Percentiles rank a stretch among this genome's conserved stretches.
These are phyloP conservation scores for Paecilomyces sp. DNA, from an alignment of 2,329 filamentous ascomycete genomes.

Conservation along the genomic window DNA sequence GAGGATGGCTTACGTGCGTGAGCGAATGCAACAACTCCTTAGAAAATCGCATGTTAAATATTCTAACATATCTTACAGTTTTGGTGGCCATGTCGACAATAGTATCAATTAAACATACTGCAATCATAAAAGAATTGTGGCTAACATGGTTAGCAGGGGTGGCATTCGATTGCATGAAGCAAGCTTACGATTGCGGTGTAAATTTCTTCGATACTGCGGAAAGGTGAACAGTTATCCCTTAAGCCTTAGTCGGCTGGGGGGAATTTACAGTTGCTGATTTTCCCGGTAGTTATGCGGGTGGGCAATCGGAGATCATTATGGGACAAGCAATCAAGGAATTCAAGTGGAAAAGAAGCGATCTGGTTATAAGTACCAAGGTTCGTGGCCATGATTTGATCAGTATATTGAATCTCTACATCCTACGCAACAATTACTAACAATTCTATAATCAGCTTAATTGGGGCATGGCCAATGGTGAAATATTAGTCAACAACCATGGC, in stretches of 20 bases:
- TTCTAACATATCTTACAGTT: background rate
- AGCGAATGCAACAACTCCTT: background rate
- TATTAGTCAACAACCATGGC: conserved; percentile 59
- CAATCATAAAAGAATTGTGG: background rate
- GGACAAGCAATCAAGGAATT: conserved; percentile 51
- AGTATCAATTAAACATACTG: conserved; percentile 32
- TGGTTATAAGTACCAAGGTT: conserved; percentile 52
- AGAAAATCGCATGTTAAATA: background rate
- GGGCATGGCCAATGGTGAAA: conserved; percentile 54
- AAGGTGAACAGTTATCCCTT: conserved; percentile 19
- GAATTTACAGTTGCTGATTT: background rate
- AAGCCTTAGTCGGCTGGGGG: background rate
- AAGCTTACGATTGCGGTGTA: conserved; percentile 51
- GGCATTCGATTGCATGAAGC: conserved; percentile 38
- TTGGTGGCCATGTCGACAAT: conserved; percentile 59
- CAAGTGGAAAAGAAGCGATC: conserved; percentile 50
- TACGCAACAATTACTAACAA: background rate
- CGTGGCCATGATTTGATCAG: background rate
- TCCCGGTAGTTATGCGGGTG: conserved; percentile 31
- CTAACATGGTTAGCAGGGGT: conserved; percentile 14
- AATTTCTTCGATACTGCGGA: conserved; percentile 53
- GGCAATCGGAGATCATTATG: conserved; percentile 49
- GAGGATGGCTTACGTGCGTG: conserved; percentile 56
- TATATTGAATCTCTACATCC: background rate
- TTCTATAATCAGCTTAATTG: conserved; percentile 48